Evolutionary conservation across 2,329 filamentous ascomycete species (phyloP), one percentile per base, ranked within the genome.

Genomic region (Xylaria sp.): DNA sequence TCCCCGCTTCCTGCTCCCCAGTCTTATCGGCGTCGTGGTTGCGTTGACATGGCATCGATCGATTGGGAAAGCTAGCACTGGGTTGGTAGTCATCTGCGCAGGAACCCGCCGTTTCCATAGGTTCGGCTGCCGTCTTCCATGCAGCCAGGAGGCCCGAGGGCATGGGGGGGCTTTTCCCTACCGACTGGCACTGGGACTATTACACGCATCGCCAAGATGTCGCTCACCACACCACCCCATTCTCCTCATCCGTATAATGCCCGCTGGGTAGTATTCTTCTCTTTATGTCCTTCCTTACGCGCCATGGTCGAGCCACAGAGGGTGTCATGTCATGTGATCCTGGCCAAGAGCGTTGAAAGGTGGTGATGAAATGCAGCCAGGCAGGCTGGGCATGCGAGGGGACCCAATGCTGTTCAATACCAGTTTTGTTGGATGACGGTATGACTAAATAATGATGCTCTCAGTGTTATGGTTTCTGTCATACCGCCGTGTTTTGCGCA

Each of bases 31-130:
- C 52, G 61, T 70, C 65, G 66, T 66, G 68, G 71, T 60, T 34
- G 69, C 65, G 68, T 69, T 72, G 73, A 65, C 70, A 74, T 75
- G 73, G 74, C 74, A 74, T 74, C 70, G 63, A 74, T 70, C 72
- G 69, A 71, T 69, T 67, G 67, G 65, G 58, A 62, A 61, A 13
- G 34, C 53, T 46, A 64, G 65, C 63, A 50, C 65, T 62, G 68
- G 65, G 70, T 55, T 72, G 70, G 69, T 75, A 74, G 76, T 78
- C 77, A 78, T 76, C 77, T 75, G 77, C 75, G 77, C 77, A 78
- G 76, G 77, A 78, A 78, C 76, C 76, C 76, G 76, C 66, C 65
- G 69, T 72, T 72, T 73, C 74, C 72, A 78, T 77, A 78, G 77
- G 76, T 71, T 72, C 72, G 73, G 72, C 66, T 70, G 65, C 66